Percentiles rank a stretch among this genome's conserved stretches.
Conservation (phyloP, 306 rosid species). For the Lablab purpureus region DNA sequence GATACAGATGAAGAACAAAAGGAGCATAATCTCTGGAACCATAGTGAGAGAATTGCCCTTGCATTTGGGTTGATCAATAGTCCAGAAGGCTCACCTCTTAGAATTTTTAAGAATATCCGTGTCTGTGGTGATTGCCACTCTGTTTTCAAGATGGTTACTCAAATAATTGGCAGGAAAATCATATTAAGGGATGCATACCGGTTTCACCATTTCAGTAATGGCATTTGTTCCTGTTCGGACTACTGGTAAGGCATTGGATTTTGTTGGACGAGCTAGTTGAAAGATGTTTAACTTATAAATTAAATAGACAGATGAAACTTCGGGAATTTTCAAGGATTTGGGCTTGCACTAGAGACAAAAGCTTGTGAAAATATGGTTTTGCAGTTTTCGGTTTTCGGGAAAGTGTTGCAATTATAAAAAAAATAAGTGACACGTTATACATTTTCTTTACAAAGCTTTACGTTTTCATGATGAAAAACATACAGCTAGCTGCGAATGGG, state of each 20-base stretch:
- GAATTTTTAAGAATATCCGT: slow-evolving; percentile 90
- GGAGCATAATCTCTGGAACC: slow-evolving; percentile 95
- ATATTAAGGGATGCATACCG: slow-evolving; percentile 81
- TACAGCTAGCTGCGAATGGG: no score
- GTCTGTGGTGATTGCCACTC: slow-evolving; percentile 97
- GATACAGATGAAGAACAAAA: slow-evolving; percentile 93
- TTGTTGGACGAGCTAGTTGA: slow-evolving; percentile 20
- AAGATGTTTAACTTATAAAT: neutral
- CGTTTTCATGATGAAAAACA: no score
- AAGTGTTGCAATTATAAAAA: no score
- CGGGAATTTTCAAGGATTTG: no score
- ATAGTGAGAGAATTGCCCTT: slow-evolving; percentile 93
- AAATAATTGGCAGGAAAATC: slow-evolving; percentile 68
- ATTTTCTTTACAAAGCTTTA: no score
- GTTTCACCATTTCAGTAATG: slow-evolving; percentile 87
- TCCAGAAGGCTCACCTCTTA: slow-evolving; percentile 68
- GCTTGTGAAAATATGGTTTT: no score
- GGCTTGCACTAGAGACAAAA: no score
- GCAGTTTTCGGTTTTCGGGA: no score
- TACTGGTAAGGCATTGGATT: slow-evolving; percentile 68
- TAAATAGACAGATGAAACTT: no score
- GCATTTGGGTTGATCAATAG: slow-evolving; percentile 79
- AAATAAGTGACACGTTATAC: no score
- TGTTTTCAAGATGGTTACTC: slow-evolving; percentile 76
- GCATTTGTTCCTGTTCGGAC: slow-evolving; percentile 87